phyloP scores from a whole-genome alignment of 192 early-diverging fungal species.

The Coemansia sp. region DNA sequence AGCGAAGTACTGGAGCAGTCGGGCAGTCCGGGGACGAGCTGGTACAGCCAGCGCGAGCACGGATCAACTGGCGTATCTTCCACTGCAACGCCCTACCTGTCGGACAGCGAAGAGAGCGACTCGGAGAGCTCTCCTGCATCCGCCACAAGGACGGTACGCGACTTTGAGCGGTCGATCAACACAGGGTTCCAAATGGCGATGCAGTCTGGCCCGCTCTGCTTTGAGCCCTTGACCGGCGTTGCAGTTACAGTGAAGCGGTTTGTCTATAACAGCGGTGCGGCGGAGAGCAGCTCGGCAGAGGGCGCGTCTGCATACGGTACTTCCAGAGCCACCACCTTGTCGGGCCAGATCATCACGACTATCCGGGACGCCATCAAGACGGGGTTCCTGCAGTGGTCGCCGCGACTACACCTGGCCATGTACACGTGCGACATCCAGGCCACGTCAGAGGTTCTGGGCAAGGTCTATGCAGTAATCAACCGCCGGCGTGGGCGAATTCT shows the following conservation, averaged over 20 bases:
- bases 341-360: slow-evolving; percentile 84
- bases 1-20: slow-evolving; percentile 22
- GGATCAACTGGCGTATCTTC: slow-evolving; percentile 6
- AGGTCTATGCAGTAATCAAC: slow-evolving; percentile 91
- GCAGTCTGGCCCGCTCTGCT: slow-evolving; percentile 82
- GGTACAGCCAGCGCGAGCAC: slow-evolving; percentile 20
- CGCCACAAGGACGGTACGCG: slow-evolving; percentile 24
- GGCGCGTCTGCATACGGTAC: neutral
- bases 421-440: slow-evolving; percentile 97
- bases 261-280: slow-evolving; percentile 5
- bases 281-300: neutral
- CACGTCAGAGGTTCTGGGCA: slow-evolving; percentile 89
- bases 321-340: slow-evolving; percentile 11
- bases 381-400: slow-evolving; percentile 90
- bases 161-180: slow-evolving; percentile 74
- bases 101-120: slow-evolving; percentile 28
- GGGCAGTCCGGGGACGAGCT: slow-evolving; percentile 12
- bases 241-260: slow-evolving; percentile 37
- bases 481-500: slow-evolving; percentile 86
- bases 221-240: slow-evolving; percentile 87
- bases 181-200: slow-evolving; percentile 94
- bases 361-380: slow-evolving; percentile 76
- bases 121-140: neutral
- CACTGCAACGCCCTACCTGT: slow-evolving; percentile 26
- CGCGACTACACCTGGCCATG: slow-evolving; percentile 91